phyloP scores from a whole-genome alignment of 495 filamentous ascomycete genomes.

The Hypoxylon crocopeplum region DNA sequence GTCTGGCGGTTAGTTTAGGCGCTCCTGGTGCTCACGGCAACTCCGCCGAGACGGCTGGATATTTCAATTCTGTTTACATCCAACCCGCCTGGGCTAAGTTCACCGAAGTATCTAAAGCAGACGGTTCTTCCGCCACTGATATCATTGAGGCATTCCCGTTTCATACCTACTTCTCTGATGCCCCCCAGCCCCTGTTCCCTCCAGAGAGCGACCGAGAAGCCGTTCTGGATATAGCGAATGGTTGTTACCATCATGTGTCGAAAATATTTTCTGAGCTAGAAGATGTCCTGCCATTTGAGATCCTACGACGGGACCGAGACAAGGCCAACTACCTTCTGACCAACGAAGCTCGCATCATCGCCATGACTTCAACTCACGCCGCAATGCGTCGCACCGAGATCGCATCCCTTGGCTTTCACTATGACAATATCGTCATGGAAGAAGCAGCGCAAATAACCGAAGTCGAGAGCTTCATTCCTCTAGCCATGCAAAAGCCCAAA shows the following conservation, averaged over 20 bases:
- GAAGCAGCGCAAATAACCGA: slow-evolving; percentile 98
- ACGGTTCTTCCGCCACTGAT: slow-evolving; percentile 60
- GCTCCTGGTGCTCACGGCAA: slow-evolving; percentile 91
- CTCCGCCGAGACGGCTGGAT: slow-evolving; percentile 95
- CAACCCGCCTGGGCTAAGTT: slow-evolving; percentile 88
- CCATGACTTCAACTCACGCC: slow-evolving; percentile 98
- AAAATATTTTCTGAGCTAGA: slow-evolving; percentile 93
- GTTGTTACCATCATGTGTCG: slow-evolving; percentile 89
- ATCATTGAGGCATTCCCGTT: slow-evolving; percentile 86
- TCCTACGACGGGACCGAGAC: slow-evolving; percentile 83
- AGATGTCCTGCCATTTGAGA: slow-evolving; percentile 94
- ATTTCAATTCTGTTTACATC: slow-evolving; percentile 93
- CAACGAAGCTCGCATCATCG: slow-evolving; percentile 94
- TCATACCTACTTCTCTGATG: slow-evolving; percentile 84
- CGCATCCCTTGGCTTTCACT: slow-evolving; percentile 88
- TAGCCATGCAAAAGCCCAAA: slow-evolving; percentile 84
- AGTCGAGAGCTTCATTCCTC: slow-evolving; percentile 93
- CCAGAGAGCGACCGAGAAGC: slow-evolving; percentile 66
- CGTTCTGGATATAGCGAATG: slow-evolving; percentile 76
- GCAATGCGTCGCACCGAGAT: slow-evolving; percentile 98
- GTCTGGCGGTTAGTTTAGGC: slow-evolving; percentile 80
- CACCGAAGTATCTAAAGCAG: slow-evolving; percentile 63
- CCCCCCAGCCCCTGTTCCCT: slow-evolving; percentile 85
- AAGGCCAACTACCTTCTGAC: slow-evolving; percentile 94
- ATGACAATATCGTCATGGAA: slow-evolving; percentile 98